Evolutionary conservation across 495 filamentous ascomycete species (phyloP), one percentile per base, ranked within the genome.

Genomic region (Geoglossum glabrum): DNA sequence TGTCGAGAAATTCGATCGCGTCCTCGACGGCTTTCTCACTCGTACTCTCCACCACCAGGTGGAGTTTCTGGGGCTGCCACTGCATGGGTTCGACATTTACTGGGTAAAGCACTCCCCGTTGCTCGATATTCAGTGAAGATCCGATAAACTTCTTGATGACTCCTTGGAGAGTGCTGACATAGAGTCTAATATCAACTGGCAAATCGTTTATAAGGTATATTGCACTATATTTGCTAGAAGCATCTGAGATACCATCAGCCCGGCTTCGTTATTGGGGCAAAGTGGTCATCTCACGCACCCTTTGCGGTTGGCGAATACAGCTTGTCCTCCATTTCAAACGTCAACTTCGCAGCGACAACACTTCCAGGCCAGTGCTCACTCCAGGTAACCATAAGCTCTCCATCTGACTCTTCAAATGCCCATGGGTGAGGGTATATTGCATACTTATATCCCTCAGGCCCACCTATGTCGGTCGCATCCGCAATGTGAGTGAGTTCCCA

Each of bases 341-440:
- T 50, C 21, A 65, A 21, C 51, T 61, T 63, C 23, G 63, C 66
- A 1, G 62, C 59, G 9, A 68, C 60, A 3, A 65, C 63, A 19
- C 64, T 64, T 1, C 60, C 65, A 38, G 65, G 62, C 43, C 54
- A 61, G 34, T 60, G 47, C 52, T 69, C 66, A 33, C 63, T 63
- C 67, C 67, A 69, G n/a, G 64, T 63, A 3, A 69, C 62, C 54
- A 69, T 56, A n/a, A 68, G 19, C 34, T 66, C 61, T 38, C 60
- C 60, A 3, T 64, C 56, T 15, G 47, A 55, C 9, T 56, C 40
- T n/a, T 64, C 49, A 25, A 61, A 62, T 4, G 61, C 64, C 57
- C 61, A 68, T 7, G 64, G 63, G 36, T 70, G 67, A 17, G 65
- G 60, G 47, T 67, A 70, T 3, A 68, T 62, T 47, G 65, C 67